Percentiles rank a stretch among this genome's conserved stretches.
Conservation (phyloP, 176 grass and related monocot species). For the Tillandsia fasciculata region DNA sequence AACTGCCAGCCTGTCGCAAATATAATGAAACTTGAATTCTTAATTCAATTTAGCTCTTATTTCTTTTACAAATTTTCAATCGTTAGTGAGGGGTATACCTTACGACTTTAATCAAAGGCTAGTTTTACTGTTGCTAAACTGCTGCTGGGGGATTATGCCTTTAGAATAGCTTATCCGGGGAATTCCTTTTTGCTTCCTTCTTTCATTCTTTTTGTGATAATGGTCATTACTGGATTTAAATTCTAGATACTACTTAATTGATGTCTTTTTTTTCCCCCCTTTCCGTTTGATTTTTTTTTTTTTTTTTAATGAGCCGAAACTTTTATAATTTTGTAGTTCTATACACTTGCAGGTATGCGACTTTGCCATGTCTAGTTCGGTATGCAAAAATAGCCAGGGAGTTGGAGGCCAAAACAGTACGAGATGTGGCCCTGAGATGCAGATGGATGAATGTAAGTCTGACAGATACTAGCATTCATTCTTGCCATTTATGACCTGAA, state of each 20-base stretch:
- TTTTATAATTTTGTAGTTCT: constrained; percentile 6
- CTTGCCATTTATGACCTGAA: neutral
- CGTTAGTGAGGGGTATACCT: too few relatives aligned
- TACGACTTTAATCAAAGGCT: neutral
- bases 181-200: neutral
- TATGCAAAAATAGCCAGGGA: constrained; percentile 91
- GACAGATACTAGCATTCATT: constrained; percentile 10
- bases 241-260: too few relatives aligned
- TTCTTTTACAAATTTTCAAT: too few relatives aligned
- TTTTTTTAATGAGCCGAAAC: neutral
- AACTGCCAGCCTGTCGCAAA: too few relatives aligned
- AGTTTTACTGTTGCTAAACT: neutral
- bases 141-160: neutral
- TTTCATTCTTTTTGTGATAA: neutral
- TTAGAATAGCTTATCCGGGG: neutral
- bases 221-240: neutral
- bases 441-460: constrained; percentile 86
- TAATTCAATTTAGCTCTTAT: too few relatives aligned
- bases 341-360: constrained; percentile 62
- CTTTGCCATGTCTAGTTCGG: constrained; percentile 45
- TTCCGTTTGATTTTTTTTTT: neutral
- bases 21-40: too few relatives aligned
- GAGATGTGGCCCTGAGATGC: constrained; percentile 87
- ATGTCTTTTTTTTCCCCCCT: neutral
- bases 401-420: constrained; percentile 77